Evolutionary conservation across 371 early-diverging fungal genomes (phyloP), one percentile per base, ranked within the genome.

Genomic region (Rhizopus arrhizus): DNA sequence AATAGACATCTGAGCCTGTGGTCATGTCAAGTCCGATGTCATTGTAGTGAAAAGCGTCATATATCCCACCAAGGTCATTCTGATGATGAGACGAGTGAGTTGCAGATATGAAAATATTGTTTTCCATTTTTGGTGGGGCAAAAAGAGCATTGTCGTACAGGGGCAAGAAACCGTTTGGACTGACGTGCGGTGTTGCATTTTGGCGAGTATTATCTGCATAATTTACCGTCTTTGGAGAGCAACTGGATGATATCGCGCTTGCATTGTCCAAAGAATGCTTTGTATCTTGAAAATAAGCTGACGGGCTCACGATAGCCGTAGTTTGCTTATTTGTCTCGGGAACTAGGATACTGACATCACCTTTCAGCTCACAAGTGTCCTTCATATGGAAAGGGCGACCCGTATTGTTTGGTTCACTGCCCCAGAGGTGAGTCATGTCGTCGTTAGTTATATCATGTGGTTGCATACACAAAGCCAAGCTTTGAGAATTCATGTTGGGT

Each of bases 21-120:
- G 34, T 33, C 31, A 51, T 45, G 45, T 45, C 31, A 52, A 35
- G n/a, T 10, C 16, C n/a, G 15, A 32, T 32, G n/a, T 15, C 15
- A 34, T 16, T 34, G 22, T 28, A 54, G 41, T 41, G 54, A 54
- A 54, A 54, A 41, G 54, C 40, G 38, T 54, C 54, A 43, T 43
- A n/a, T 43, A 43, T 43, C 11, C 43, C 15, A 43, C n/a, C n/a
- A n/a, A 43, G 43, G 43, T 43, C 43, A 43, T 43, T 13, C n/a
- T 6, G 22, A 2, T 22, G 22, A 22, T 22, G 11, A 43, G 43
- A 36, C 6, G 36, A 11, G 11, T 36, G 43, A 0, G 43, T 43
- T 9, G n/a, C 43, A 13, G 43, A 43, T 11, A 43, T 43, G 43
- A 43, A 43, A 43, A 43, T 2, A 43, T 43, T 48, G 48, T 29